phyloP scores from a whole-genome alignment of 2,329 filamentous ascomycete genomes.

The Chaetomiaceae sp. region DNA sequence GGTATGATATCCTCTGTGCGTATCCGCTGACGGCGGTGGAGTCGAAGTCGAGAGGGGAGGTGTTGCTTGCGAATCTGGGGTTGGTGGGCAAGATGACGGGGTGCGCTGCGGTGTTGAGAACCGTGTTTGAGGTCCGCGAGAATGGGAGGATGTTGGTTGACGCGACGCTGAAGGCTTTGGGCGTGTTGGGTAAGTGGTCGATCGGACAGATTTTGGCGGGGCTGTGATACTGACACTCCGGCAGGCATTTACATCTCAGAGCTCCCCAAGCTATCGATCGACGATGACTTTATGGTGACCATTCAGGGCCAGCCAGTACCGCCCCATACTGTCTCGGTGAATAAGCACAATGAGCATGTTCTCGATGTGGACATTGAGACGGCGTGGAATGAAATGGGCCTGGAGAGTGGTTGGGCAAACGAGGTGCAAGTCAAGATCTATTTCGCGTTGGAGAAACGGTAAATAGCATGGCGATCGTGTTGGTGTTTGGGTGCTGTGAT shows the following conservation, averaged over 20 bases:
- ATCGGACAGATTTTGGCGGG: too few relatives aligned
- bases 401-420: slow-evolving; percentile 73
- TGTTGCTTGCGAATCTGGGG: slow-evolving; percentile 67
- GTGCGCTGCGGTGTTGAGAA: slow-evolving; percentile 67
- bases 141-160: slow-evolving; percentile 62
- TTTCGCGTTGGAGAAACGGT: slow-evolving; percentile 37
- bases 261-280: slow-evolving; percentile 56
- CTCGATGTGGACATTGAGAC: slow-evolving; percentile 71
- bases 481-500: background rate
- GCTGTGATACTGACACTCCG: background rate
- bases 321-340: slow-evolving; percentile 57
- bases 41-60: slow-evolving; percentile 36
- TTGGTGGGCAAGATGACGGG: slow-evolving; percentile 87
- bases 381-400: slow-evolving; percentile 72
- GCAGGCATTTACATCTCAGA: slow-evolving; percentile 72
- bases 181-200: slow-evolving; percentile 7
- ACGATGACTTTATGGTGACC: slow-evolving; percentile 66
- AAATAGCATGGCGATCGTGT: background rate
- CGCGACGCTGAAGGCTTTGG: slow-evolving; percentile 65
- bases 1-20: slow-evolving; percentile 78
- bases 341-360: slow-evolving; percentile 50
- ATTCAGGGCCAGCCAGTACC: slow-evolving; percentile 71
- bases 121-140: slow-evolving; percentile 50
- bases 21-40: slow-evolving; percentile 61
- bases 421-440: slow-evolving; percentile 67